A percentile compares a stretch with the other conserved stretches of the same genome.
Evolutionary conservation across 257 asterid genomes (phyloP).

Genomic region (Solanum corneliomulleri): DNA sequence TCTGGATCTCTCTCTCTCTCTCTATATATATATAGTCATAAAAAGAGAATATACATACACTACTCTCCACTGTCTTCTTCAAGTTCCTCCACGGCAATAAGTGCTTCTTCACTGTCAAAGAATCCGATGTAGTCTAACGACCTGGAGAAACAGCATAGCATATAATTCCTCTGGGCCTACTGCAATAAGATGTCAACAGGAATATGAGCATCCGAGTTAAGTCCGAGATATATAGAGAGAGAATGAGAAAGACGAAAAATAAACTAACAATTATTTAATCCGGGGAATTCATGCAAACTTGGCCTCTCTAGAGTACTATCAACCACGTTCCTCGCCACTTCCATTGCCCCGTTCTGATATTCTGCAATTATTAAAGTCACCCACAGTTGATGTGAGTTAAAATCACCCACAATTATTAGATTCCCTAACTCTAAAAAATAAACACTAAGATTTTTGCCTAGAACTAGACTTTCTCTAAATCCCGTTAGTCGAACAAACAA

Average conservation of each 20-base stretch:
- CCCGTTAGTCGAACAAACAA: not conserved
- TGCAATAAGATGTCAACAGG: not conserved
- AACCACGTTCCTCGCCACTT: slow-evolving; percentile 31
- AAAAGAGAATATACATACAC: not conserved
- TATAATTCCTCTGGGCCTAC: slow-evolving; percentile 34
- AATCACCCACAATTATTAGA: too few species aligned
- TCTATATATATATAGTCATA: not conserved
- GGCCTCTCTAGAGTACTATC: slow-evolving; percentile 28
- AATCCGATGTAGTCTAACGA: slow-evolving; percentile 32
- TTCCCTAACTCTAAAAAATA: not conserved
- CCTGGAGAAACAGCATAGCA: slow-evolving; percentile 27
- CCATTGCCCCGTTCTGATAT: slow-evolving; percentile 10
- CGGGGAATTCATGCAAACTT: slow-evolving; percentile 13
- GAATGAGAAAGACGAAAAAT: not conserved
- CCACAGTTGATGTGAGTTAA: not conserved
- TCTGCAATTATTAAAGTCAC: not conserved
- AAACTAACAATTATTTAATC: slow-evolving; percentile 20
- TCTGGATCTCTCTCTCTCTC: not conserved
- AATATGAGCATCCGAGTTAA: not conserved
- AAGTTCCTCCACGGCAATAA: slow-evolving; percentile 29
- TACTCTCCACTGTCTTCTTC: slow-evolving; percentile 24
- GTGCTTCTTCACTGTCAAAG: slow-evolving; percentile 37
- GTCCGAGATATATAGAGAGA: not conserved
- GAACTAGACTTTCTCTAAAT: not conserved
- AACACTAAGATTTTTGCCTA: not conserved